Conservation (phyloP, 768 basidiomycete species). For the Lactifluus pinguis region DNA sequence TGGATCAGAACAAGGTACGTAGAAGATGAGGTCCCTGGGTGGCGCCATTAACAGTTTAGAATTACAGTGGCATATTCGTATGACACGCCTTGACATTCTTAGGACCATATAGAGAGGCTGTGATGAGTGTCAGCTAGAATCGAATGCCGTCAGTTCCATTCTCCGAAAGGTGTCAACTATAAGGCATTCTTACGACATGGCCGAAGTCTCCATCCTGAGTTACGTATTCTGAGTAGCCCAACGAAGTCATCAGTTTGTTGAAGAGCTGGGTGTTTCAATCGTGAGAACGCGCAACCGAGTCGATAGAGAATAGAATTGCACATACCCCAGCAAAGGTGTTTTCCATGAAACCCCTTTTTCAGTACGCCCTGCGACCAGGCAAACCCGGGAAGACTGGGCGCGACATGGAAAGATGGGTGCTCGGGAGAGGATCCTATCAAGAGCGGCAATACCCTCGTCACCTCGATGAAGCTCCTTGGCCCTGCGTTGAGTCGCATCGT, state of each 20-base stretch:
- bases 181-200: constrained; percentile 23
- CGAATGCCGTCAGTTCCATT: neutral
- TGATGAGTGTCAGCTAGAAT: constrained; percentile 23
- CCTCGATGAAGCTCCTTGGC: constrained; percentile 55
- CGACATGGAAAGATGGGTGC: constrained; percentile 54
- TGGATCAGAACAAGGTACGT: neutral
- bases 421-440: constrained; percentile 33
- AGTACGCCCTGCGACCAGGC: constrained; percentile 52
- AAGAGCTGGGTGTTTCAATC: constrained; percentile 1
- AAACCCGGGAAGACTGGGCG: constrained; percentile 48
- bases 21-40: neutral
- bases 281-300: neutral
- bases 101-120: constrained; percentile 23
- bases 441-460: constrained; percentile 46
- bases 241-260: constrained; percentile 20
- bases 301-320: neutral
- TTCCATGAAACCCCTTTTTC: constrained; percentile 39
- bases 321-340: constrained; percentile 49
- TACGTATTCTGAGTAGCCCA: constrained; percentile 29
- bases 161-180: too few relatives aligned
- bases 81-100: constrained; percentile 29
- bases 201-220: constrained; percentile 46
- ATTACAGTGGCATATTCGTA: constrained; percentile 27
- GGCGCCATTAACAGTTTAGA: neutral
- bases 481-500: constrained; percentile 29